Evolutionary conservation across 2,329 filamentous ascomycete species (phyloP), one percentile per base, ranked within the genome.

Genomic region (Cercospora sp.): DNA sequence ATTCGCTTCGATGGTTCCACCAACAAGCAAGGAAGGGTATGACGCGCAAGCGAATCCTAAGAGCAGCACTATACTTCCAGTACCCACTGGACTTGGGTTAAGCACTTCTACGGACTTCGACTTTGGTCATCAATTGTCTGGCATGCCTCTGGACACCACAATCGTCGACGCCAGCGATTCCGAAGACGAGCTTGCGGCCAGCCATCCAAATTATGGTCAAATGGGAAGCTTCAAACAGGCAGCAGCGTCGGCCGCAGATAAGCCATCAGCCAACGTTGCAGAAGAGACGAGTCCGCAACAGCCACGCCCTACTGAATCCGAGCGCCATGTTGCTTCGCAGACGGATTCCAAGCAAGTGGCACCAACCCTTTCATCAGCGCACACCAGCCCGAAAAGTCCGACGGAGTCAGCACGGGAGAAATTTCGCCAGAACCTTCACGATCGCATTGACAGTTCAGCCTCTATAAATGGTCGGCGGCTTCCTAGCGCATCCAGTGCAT

Each of bases 71-170:
- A 37, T 61, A 12, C 53, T 51, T 18, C 63, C 66, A n/a, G 51
- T 45, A 10, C 37, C 65, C 13, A 66, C 63, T 13, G 71, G 62
- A 21, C 63, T 72, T 8, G 70, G 71, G 16, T 51, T 71, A 43
- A 69, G 65, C 60, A 69, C 62, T 59, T 71, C 71, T 18, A 30
- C 66, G 7, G 67, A 63, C 12, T 70, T 72, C 40, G 62, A 70
- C 26, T 72, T 72, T 45, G 66, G 68, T 16, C 59, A 62, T 21
- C 37, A 37, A 26, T 53, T 66, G 13, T 28, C 57, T n/a, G 21
- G 28, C 34, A 37, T 49, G 16, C 34, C 40, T 24, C 45, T 34
- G 12, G 28, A 49, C 37, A 53, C 58, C 10, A 51, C 57, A 6
- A 61, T 61, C 32, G 26, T 61, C 37, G 63, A 66, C 12, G 43